A percentile compares a stretch with the other conserved stretches of the same genome.
Conservation (phyloP, 2,329 filamentous ascomycete species). For the Emericellopsis atlantica region DNA sequence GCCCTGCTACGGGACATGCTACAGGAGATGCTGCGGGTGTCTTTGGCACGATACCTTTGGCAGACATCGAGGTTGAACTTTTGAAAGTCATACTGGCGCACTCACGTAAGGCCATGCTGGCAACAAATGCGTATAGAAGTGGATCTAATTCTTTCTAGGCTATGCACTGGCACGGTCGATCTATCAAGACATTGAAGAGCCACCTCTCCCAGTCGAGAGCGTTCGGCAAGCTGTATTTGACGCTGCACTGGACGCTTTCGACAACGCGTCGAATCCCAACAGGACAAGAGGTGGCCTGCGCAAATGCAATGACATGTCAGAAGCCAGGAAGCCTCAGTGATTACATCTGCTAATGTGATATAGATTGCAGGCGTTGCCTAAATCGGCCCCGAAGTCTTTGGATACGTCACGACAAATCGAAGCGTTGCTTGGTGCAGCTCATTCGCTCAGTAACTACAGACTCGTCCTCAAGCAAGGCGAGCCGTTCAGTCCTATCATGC, state of each 20-base stretch:
- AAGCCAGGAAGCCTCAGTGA: slow-evolving; percentile 1
- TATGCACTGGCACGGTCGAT: slow-evolving; percentile 52
- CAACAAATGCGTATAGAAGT: no score
- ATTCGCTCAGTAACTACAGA: slow-evolving; percentile 63
- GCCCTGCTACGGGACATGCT: slow-evolving; percentile 12
- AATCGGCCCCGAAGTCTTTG: slow-evolving; percentile 37
- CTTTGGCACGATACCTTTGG: slow-evolving; percentile 45
- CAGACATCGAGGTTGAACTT: slow-evolving; percentile 57
- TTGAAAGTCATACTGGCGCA: slow-evolving; percentile 54
- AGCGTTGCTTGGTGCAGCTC: slow-evolving; percentile 58
- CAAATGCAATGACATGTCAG: slow-evolving; percentile 64
- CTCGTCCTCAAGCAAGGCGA: slow-evolving; percentile 69
- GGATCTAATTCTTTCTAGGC: slow-evolving; percentile 22
- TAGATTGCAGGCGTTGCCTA: slow-evolving; percentile 52
- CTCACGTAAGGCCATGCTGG: slow-evolving; percentile 32
- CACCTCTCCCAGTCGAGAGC: slow-evolving; percentile 32
- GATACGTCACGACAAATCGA: slow-evolving; percentile 42
- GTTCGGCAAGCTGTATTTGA: slow-evolving; percentile 49
- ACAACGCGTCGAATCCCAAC: slow-evolving; percentile 74
- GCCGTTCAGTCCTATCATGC: slow-evolving; percentile 64
- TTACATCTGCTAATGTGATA: slow-evolving; percentile 7
- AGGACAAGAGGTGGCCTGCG: slow-evolving; percentile 64
- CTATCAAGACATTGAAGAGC: slow-evolving; percentile 38
- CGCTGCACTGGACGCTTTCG: slow-evolving; percentile 58
- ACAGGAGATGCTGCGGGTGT: slow-evolving; percentile 28